Base-by-base conservation (phyloP, 305 asterid genomes). In the Caryopteris hybrid region DNA sequence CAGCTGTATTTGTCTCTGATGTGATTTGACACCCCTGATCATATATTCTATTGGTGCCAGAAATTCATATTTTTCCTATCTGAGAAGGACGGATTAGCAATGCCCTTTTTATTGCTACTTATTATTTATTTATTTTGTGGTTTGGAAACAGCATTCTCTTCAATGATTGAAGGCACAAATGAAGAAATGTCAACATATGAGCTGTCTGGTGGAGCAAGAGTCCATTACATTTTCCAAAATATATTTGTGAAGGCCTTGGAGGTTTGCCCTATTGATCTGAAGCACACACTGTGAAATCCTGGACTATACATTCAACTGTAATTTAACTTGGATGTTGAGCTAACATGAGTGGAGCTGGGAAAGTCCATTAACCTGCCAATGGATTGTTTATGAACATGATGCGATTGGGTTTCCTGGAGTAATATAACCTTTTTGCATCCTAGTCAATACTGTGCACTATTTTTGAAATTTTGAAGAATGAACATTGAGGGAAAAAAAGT, bases 171-270 rank as follows among this genome's bases (percentile, higher is more conserved):
- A 72, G 97, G 97, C 12, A 90, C 80, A 69, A 78, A 81, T 77
- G 96, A 86, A 83, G 98, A 85, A 66, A 88, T 92, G 96, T 86
- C 93, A 68, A 92, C 97, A 20, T 68, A 84, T 48, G 97, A 92
- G 86, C 76, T 92, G 61, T 88, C 95, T 75, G 98, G 98, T 59
- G 98, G 98, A 74, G 97, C 98, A 62, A 83, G 98, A 80, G 84
- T 92, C 61, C 98, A 88, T 85, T 86, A 88, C 81, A 92, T 92
- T 66, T 92, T 92, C 78, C 97, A 90, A 80, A 78, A 77, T 69
- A 92, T 92, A 39, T 92, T 80, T 74, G 98, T 92, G 58, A 90
- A 86, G 84, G 72, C 88, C 83, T 77, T 92, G 85, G 97, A 90
- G 98, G 98, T 90, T 75, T 70, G 80, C 74, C 43, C 54, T 56